phyloP scores from a whole-genome alignment of 768 basidiomycete genomes.

The Lentinula detonsa region DNA sequence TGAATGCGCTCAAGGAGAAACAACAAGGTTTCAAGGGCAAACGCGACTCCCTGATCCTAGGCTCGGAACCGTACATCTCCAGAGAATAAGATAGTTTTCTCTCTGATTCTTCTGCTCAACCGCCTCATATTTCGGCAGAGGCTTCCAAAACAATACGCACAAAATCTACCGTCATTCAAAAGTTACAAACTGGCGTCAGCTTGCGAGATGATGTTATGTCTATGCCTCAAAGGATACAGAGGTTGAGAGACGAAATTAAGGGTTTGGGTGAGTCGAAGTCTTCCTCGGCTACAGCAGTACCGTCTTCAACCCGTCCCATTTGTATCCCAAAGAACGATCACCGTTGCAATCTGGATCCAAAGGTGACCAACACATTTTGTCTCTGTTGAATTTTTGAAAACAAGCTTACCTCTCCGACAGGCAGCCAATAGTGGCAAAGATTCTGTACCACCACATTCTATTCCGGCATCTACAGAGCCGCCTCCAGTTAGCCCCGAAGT shows the following conservation, averaged over 20 bases:
- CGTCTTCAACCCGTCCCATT: background rate
- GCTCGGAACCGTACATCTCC: constrained; percentile 9
- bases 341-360: too few species aligned
- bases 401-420: too few species aligned
- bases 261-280: background rate
- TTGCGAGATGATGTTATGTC: background rate
- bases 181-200: background rate
- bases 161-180: background rate
- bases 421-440: too few species aligned
- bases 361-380: too few species aligned
- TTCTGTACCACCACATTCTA: too few species aligned
- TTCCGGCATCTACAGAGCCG: too few species aligned
- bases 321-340: too few species aligned
- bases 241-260: constrained; percentile 10
- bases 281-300: background rate
- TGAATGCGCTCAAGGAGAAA: too few species aligned
- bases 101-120: background rate
- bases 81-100: constrained; percentile 6
- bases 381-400: too few species aligned
- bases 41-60: too few species aligned
- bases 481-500: too few species aligned
- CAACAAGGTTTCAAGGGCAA: too few species aligned
- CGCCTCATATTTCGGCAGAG: background rate
- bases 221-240: constrained; percentile 8
- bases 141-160: background rate